Percentiles rank a stretch among this genome's conserved stretches.
phyloP scores from a whole-genome alignment of 169 alveolate genomes.

The Plasmodium vivax region DNA sequence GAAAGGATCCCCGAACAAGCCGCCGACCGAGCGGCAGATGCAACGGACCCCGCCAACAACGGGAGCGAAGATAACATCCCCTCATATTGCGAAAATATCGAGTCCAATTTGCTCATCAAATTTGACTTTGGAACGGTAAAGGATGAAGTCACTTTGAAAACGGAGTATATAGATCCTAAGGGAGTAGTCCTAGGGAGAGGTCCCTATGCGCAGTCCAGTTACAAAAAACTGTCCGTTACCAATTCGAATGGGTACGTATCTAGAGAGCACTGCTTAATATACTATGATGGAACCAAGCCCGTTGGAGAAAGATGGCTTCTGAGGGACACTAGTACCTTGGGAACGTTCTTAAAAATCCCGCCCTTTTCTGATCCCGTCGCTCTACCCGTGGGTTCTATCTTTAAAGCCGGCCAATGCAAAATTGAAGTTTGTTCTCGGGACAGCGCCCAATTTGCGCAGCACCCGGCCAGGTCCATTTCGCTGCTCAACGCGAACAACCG shows the following conservation, averaged over 20 bases:
- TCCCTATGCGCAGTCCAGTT: slow-evolving; percentile 84
- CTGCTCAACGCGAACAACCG: slow-evolving; percentile 40
- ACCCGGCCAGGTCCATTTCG: slow-evolving; percentile 73
- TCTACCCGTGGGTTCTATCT: slow-evolving; percentile 83
- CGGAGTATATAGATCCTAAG: slow-evolving; percentile 84
- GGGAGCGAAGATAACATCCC: slow-evolving; percentile 21
- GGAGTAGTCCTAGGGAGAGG: slow-evolving; percentile 90
- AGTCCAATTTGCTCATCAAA: slow-evolving; percentile 44
- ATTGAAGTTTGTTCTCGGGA: slow-evolving; percentile 84
- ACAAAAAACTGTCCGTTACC: slow-evolving; percentile 85
- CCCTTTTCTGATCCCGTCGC: slow-evolving; percentile 89
- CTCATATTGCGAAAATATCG: slow-evolving; percentile 41
- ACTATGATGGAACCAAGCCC: slow-evolving; percentile 87
- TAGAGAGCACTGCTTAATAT: slow-evolving; percentile 91
- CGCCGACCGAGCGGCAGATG: not conserved
- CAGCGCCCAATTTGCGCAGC: slow-evolving; percentile 62
- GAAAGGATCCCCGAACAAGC: not conserved
- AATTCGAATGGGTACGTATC: slow-evolving; percentile 91
- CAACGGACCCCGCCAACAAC: not conserved
- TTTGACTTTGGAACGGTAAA: slow-evolving; percentile 58
- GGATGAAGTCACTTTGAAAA: slow-evolving; percentile 72
- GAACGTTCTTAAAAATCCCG: slow-evolving; percentile 89
- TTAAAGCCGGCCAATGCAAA: slow-evolving; percentile 93
- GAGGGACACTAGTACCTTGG: slow-evolving; percentile 90
- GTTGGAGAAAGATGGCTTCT: slow-evolving; percentile 87